Conservation (phyloP, 805 yeast genomes). For the Lipomyces sp. region DNA sequence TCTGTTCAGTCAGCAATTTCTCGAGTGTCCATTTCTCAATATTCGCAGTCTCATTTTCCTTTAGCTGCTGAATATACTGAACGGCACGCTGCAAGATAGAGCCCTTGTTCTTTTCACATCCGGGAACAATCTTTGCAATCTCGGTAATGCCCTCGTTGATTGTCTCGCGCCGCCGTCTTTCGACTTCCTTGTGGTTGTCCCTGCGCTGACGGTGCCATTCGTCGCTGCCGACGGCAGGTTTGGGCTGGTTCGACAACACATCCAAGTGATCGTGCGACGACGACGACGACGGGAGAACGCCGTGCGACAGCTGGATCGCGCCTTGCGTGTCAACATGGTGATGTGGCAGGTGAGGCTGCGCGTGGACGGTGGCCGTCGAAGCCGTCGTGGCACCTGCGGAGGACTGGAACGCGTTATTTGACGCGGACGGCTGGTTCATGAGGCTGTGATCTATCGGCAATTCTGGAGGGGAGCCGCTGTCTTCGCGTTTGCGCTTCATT, state of each 20-base stretch:
- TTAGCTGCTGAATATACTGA: slow-evolving; percentile 82
- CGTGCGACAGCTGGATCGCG: not conserved
- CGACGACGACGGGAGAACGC: not conserved
- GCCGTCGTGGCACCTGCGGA: slow-evolving; percentile 1
- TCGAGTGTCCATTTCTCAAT: slow-evolving; percentile 95
- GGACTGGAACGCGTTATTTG: slow-evolving; percentile 5
- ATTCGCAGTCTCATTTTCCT: slow-evolving; percentile 83
- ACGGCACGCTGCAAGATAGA: slow-evolving; percentile 84
- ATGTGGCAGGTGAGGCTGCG: slow-evolving; percentile 19
- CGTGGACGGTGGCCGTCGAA: slow-evolving; percentile 11
- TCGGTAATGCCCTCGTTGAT: slow-evolving; percentile 85
- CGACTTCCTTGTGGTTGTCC: slow-evolving; percentile 93
- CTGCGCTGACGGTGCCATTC: slow-evolving; percentile 82
- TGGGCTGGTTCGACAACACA: slow-evolving; percentile 30
- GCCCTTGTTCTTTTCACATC: slow-evolving; percentile 84
- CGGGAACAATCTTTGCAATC: slow-evolving; percentile 72
- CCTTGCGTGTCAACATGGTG: slow-evolving; percentile 3
- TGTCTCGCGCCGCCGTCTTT: slow-evolving; percentile 83
- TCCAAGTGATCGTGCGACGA: slow-evolving; percentile 1
- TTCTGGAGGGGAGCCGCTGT: slow-evolving; percentile 4
- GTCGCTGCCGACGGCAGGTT: slow-evolving; percentile 70
- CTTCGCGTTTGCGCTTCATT: slow-evolving; percentile 14
- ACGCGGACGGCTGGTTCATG: slow-evolving; percentile 9
- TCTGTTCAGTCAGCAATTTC: slow-evolving; percentile 87
- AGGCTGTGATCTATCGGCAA: slow-evolving; percentile 19